Conservation (phyloP, 2,329 filamentous ascomycete species). For the Cordyceps farinosa region DNA sequence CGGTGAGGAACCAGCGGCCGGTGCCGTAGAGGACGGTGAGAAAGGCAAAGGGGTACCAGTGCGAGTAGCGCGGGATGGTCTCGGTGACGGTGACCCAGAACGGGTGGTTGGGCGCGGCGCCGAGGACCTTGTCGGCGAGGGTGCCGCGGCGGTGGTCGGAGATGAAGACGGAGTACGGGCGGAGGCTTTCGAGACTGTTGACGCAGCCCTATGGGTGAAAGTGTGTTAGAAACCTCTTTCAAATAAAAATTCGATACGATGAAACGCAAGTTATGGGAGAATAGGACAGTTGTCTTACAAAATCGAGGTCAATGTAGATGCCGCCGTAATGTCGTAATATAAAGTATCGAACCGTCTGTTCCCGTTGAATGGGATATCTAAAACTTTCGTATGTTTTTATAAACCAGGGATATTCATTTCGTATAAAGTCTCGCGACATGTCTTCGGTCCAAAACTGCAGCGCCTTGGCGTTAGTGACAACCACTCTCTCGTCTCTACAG, state of each 20-base stretch:
- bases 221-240: neutral
- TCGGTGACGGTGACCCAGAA: conserved; percentile 12
- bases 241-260: too few relatives aligned
- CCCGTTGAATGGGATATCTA: conserved; percentile 66
- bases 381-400: conserved; percentile 66
- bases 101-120: conserved; percentile 5
- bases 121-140: conserved; percentile 8
- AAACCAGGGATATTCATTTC: conserved; percentile 68
- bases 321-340: conserved; percentile 68
- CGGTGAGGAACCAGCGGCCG: conserved; percentile 15
- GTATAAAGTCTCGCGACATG: conserved; percentile 63
- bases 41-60: neutral
- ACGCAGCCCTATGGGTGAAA: conserved; percentile 6
- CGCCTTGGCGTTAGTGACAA: neutral
- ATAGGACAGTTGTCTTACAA: neutral
- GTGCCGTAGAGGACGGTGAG: conserved; percentile 7
- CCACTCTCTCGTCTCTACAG: neutral
- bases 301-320: conserved; percentile 62
- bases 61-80: conserved; percentile 7
- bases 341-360: conserved; percentile 71
- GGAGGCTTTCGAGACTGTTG: conserved; percentile 9
- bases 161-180: neutral
- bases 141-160: conserved; percentile 9
- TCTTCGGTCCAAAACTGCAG: conserved; percentile 68
- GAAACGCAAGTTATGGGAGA: neutral